These are phyloP conservation scores for Boletus pseudopeckii DNA, from an alignment of 768 basidiomycete species.

Conservation along the genomic window DNA sequence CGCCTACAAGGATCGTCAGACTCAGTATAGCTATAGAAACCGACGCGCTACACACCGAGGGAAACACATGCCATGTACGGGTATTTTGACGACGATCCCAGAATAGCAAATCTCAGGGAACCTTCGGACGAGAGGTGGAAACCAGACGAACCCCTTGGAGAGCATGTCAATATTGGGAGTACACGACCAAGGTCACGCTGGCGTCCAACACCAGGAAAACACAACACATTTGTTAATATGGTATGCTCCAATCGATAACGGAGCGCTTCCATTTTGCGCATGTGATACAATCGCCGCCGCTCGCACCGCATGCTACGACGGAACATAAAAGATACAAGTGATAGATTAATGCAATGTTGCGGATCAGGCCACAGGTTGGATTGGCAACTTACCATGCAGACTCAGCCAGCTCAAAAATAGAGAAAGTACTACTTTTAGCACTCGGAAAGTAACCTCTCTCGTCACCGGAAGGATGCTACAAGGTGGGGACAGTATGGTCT, in stretches of 20 bases:
- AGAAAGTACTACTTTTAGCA: not conserved
- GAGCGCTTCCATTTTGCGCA: not conserved
- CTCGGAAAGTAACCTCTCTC: not conserved
- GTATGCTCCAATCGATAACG: not conserved
- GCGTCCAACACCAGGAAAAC: not conserved
- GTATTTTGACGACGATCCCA: not conserved
- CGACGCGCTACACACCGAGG: not conserved
- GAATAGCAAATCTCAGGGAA: not conserved
- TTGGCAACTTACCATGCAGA: not conserved
- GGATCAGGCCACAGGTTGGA: not conserved
- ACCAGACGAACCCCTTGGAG: not conserved
- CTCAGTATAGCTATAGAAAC: not conserved
- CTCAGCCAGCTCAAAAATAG: not conserved
- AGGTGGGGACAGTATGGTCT: not conserved
- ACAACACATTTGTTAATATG: no score
- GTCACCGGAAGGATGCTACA: not conserved
- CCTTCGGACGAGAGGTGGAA: not conserved
- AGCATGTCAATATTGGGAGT: not conserved
- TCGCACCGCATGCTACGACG: not conserved
- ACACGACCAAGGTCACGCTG: not conserved
- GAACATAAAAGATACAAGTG: not conserved
- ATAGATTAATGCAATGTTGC: not conserved
- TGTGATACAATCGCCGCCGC: not conserved
- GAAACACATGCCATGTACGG: not conserved
- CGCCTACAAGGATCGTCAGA: not conserved